Evolutionary conservation across 306 rosid genomes (phyloP).

Genomic region (Styphnolobium japonicum): DNA sequence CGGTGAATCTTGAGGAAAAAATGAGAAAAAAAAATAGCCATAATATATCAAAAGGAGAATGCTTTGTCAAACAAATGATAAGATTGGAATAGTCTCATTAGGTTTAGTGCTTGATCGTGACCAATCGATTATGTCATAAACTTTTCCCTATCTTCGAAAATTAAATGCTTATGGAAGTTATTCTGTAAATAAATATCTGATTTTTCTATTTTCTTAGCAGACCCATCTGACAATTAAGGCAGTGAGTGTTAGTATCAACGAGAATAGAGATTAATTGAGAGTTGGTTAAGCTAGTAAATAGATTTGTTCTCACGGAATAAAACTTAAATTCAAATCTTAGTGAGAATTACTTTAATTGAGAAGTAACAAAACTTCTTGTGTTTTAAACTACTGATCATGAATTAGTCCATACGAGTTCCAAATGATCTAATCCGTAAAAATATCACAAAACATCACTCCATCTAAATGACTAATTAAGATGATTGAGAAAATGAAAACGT

Average conservation of each 20-base stretch:
- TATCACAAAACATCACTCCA: too few relatives aligned
- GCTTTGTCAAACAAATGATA: constrained; percentile 20
- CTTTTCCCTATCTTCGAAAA: background rate
- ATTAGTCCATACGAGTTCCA: too few relatives aligned
- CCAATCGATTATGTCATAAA: constrained; percentile 16
- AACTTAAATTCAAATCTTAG: too few relatives aligned
- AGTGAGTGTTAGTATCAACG: background rate
- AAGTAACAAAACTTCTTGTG: too few relatives aligned
- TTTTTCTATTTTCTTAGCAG: background rate
- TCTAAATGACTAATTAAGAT: too few relatives aligned
- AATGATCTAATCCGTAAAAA: too few relatives aligned
- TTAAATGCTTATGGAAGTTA: constrained; percentile 2
- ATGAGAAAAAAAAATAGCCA: constrained; percentile 11
- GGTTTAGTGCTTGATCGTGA: constrained; percentile 31
- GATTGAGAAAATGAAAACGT: too few relatives aligned
- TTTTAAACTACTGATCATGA: too few relatives aligned
- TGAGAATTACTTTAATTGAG: too few relatives aligned
- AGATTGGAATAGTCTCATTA: constrained; percentile 26
- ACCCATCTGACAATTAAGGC: constrained; percentile 17
- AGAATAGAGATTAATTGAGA: too few relatives aligned
- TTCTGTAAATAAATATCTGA: constrained; percentile 21
- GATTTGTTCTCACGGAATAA: too few relatives aligned
- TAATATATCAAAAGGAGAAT: background rate
- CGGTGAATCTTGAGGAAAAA: constrained; percentile 7
- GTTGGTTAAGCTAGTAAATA: too few relatives aligned